A percentile compares a stretch with the other conserved stretches of the same genome.
These are phyloP conservation scores for Marchantia paleacea DNA, from an alignment of 225 moss, liverwort and hornwort species.

Conservation along the genomic window DNA sequence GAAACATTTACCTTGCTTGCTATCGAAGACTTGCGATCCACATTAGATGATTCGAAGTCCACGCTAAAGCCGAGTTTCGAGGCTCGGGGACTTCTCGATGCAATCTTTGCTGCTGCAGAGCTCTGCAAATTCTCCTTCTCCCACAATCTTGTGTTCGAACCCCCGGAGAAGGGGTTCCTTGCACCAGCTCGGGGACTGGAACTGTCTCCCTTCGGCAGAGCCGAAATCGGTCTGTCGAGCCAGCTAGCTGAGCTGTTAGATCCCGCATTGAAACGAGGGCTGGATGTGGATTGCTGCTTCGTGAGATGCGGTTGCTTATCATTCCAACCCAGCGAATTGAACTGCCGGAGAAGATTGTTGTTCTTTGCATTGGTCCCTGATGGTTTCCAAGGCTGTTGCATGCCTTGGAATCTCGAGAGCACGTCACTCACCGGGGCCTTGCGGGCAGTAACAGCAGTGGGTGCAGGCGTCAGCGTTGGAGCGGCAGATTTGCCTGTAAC, in stretches of 20 bases:
- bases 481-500: not conserved
- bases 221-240: constrained; percentile 25
- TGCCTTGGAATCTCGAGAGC: constrained; percentile 34
- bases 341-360: constrained; percentile 35
- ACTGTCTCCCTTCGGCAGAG: constrained; percentile 23
- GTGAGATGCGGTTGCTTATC: constrained; percentile 25
- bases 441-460: constrained; percentile 24
- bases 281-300: constrained; percentile 27
- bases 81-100: constrained; percentile 28
- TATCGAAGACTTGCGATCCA: constrained; percentile 34
- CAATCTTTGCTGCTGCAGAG: constrained; percentile 29
- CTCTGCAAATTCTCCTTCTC: constrained; percentile 48
- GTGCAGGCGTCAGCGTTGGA: constrained; percentile 11
- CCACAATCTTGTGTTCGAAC: constrained; percentile 23
- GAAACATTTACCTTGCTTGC: constrained; percentile 33
- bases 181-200: constrained; percentile 36
- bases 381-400: constrained; percentile 47
- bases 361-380: constrained; percentile 40
- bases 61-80: constrained; percentile 42
- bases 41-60: constrained; percentile 41
- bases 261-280: constrained; percentile 30
- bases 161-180: constrained; percentile 15
- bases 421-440: constrained; percentile 37
- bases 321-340: constrained; percentile 46
- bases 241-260: constrained; percentile 26